phyloP scores from a whole-genome alignment of 2,329 filamentous ascomycete species.

The Scedosporium aurantiacum region DNA sequence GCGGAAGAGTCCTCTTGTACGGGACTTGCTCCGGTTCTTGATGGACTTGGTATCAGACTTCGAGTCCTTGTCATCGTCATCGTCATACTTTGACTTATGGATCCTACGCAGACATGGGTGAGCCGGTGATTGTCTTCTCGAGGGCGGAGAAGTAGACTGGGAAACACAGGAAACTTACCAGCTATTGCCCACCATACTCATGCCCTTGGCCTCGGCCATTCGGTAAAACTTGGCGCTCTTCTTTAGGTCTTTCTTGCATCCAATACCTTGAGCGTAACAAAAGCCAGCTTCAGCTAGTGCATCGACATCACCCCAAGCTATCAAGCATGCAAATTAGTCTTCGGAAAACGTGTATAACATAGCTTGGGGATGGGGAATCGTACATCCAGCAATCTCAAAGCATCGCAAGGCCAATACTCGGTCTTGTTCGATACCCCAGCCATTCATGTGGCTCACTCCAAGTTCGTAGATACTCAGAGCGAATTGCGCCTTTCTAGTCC shows the following conservation, averaged over 20 bases:
- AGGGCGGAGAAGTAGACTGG: neutral
- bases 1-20: conserved; percentile 63
- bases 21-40: conserved; percentile 65
- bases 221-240: conserved; percentile 89
- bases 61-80: conserved; percentile 35
- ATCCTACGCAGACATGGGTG: conserved; percentile 50
- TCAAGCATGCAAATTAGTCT: conserved; percentile 7
- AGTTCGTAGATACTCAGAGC: conserved; percentile 93
- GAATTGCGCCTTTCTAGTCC: conserved; percentile 83
- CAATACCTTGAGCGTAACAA: conserved; percentile 88
- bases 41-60: conserved; percentile 51
- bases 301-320: conserved; percentile 87
- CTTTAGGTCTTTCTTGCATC: conserved; percentile 91
- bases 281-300: conserved; percentile 90
- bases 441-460: conserved; percentile 94
- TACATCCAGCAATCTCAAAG: conserved; percentile 88
- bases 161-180: conserved; percentile 51
- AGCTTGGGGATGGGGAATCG: conserved; percentile 21
- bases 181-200: conserved; percentile 97
- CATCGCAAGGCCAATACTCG: conserved; percentile 78
- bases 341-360: neutral
- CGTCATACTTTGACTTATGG: conserved; percentile 87
- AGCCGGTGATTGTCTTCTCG: neutral
- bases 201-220: conserved; percentile 80
- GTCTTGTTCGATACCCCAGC: conserved; percentile 93